Percentiles rank a stretch among this genome's conserved stretches.
phyloP scores from a whole-genome alignment of 352 stramenopile species.

The Lagenidium giganteum region DNA sequence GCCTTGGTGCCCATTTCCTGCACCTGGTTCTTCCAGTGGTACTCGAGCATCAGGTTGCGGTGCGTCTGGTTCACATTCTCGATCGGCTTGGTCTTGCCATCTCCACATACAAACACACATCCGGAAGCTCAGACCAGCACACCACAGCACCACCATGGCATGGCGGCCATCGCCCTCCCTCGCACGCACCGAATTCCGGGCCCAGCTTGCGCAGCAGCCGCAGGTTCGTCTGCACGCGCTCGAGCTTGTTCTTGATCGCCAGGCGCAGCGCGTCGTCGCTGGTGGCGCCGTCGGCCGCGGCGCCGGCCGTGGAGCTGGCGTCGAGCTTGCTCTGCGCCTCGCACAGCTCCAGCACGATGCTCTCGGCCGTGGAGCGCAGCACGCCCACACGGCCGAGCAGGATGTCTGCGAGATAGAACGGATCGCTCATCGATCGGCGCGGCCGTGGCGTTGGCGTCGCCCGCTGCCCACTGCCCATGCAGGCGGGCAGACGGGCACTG shows the following conservation, averaged over 20 bases:
- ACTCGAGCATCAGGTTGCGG: conserved; percentile 86
- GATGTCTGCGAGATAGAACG: conserved; percentile 85
- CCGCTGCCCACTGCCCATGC: no score
- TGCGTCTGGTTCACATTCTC: conserved; percentile 83
- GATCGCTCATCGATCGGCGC: conserved; percentile 90
- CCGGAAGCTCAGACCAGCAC: no score
- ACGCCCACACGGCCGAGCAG: conserved; percentile 76
- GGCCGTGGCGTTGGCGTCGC: not conserved
- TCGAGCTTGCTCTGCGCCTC: conserved; percentile 68
- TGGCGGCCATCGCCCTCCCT: not conserved
- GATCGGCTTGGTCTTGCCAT: conserved; percentile 85
- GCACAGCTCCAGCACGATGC: conserved; percentile 80
- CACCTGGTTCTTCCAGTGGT: conserved; percentile 87
- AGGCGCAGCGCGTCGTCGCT: conserved; percentile 65
- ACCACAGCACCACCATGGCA: not conserved
- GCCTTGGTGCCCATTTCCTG: conserved; percentile 83
- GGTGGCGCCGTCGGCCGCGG: conserved; percentile 1
- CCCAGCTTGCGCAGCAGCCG: conserved; percentile 80
- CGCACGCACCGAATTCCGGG: conserved; percentile 68
- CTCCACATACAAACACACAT: conserved; percentile 17
- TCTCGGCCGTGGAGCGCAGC: conserved; percentile 78
- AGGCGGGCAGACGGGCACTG: no score
- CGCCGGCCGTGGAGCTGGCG: conserved; percentile 14
- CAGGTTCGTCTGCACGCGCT: conserved; percentile 84
- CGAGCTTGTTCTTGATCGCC: conserved; percentile 79